Evolutionary conservation across 768 basidiomycete genomes (phyloP).

Genomic region (Lepiota venenata): DNA sequence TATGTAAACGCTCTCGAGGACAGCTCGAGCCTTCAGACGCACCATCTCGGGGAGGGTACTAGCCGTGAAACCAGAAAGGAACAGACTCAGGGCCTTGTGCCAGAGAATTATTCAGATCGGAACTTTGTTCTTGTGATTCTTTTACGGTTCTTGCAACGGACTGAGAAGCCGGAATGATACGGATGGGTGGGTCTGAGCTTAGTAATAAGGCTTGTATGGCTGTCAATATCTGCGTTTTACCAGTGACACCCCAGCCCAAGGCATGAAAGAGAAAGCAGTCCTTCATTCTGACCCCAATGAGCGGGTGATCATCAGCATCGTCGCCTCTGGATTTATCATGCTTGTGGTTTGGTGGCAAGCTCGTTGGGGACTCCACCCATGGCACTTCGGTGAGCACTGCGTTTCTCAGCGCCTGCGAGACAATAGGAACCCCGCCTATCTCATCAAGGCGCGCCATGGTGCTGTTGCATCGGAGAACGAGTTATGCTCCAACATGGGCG

Average conservation of each 20-base stretch:
- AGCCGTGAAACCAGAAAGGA: too few relatives aligned
- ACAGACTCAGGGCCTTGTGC: too few relatives aligned
- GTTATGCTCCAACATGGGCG: conserved; percentile 82
- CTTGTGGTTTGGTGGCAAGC: conserved; percentile 3
- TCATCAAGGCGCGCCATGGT: conserved; percentile 60
- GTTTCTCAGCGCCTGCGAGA: background rate
- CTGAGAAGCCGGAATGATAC: too few relatives aligned
- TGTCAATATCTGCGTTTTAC: background rate
- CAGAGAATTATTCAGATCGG: too few relatives aligned
- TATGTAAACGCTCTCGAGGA: too few relatives aligned
- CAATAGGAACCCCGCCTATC: conserved; percentile 38
- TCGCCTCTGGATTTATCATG: background rate
- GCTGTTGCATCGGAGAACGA: conserved; percentile 91
- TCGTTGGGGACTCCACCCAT: background rate
- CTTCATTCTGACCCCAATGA: background rate
- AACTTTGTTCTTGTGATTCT: too few relatives aligned
- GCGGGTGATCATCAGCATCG: background rate
- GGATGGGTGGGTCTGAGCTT: too few relatives aligned
- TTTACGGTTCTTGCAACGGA: too few relatives aligned
- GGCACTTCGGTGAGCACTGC: background rate
- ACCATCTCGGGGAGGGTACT: too few relatives aligned
- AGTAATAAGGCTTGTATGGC: too few relatives aligned
- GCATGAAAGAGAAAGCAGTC: background rate
- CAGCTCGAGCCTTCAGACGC: too few relatives aligned
- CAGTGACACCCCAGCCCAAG: background rate